Evolutionary conservation across 352 stramenopile genomes (phyloP), one percentile per base, ranked within the genome.

Genomic region (Thalassiosira delicatula): DNA sequence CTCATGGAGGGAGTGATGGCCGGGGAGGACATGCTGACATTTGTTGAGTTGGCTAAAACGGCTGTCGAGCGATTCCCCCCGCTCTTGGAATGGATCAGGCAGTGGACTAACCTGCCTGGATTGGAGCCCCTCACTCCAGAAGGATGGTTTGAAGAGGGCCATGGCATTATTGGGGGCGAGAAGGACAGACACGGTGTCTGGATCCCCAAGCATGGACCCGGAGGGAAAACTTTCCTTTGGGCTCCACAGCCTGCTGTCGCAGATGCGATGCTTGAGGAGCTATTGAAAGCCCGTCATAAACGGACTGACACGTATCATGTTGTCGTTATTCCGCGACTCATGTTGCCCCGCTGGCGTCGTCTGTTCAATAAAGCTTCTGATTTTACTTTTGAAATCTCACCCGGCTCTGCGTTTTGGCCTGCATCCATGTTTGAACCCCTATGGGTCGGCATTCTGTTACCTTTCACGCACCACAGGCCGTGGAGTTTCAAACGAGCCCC

Each of bases 371-470:
- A 68, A 51, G 9, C 46, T 14, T 65, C 1, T 68, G 69, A 77
- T 25, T 60, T 77, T 57, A 33, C 14, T 32, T 77, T 77, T 70
- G 54, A 54, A 62, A 79, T 51, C 27, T n/a, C 71, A 61, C 30
- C 60, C 0, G 69, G 71, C 30, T 66, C 23, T 32, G 19, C 61
- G 3, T 65, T 78, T 69, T 85, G 78, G 78, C 78, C 78, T 19
- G 7, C n/a, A 27, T 1, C 19, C 9, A 85, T 85, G 78, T 66
- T 49, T 66, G 85, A 90, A 79, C 82, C 81, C 54, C 40, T 87
- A 33, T 79, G 59, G 30, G 12, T 91, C 8, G 73, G 65, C 37
- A 63, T 91, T 72, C 9, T 72, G 51, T 65, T 91, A 12, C 85
- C 85, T 46, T 79, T 89, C 35, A 77, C 61, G 53, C 27, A 29